Base-by-base conservation (phyloP, 768 basidiomycete genomes). In the Mycena vulgaris region DNA sequence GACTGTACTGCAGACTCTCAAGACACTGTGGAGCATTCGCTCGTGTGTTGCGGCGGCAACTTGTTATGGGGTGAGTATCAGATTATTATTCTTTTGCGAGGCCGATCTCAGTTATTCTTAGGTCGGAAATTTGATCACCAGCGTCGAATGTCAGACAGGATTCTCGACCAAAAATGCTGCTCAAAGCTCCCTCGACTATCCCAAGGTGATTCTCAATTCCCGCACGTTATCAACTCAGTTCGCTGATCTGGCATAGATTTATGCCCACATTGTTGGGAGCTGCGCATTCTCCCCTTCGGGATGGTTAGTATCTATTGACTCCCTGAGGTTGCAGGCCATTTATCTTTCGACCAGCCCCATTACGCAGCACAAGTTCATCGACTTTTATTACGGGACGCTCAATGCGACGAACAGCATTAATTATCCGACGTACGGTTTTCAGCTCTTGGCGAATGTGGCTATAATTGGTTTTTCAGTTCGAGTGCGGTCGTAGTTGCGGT, bases 281-380 rank as follows among this genome's bases (percentile, higher is more conserved):
- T 76, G 75, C 35, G 75, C 75, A 11, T 76, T 48, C 23, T 48
- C 52, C 19, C 27, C 65, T 8, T 47, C 40, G 23, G 75, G 69
- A 48, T 76, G 75, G 70, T 67, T n/a, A n/a, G 70, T 49, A 1
- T 10, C 49, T 21, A 42, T n/a, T n/a, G n/a, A n/a, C n/a, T n/a
- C n/a, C n/a, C n/a, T n/a, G n/a, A n/a, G n/a, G n/a, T n/a, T n/a
- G n/a, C n/a, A n/a, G n/a, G n/a, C n/a, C n/a, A n/a, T n/a, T 52
- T 48, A 45, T 67, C 66, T 10, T 19, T 21, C 3, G n/a, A n/a
- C 30, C 16, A 70, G 69, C 47, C 68, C 75, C 3, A 74, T 75
- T 1, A 75, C 75, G 1, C 73, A 74, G 45, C 75, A 75, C 33
- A 75, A 75, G 47, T 75, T 63, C 57, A 62, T 72, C 45, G 75